phyloP scores from a whole-genome alignment of 441 rosid genomes.

The Corymbia calophylla region DNA sequence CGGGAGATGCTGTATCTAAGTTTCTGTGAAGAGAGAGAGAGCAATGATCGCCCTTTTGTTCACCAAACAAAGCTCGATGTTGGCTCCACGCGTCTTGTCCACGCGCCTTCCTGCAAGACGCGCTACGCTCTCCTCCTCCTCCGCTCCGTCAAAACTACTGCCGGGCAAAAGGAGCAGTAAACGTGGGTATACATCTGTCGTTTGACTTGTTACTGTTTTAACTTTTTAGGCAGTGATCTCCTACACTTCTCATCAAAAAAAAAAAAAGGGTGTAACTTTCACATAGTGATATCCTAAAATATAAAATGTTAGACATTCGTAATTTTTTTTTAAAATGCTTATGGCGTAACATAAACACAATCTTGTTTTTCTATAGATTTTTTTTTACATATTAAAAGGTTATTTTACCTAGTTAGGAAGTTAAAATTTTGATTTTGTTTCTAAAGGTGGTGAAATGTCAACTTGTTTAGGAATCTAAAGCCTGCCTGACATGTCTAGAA shows the following conservation, averaged over 20 bases:
- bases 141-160: neutral
- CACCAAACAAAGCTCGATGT: neutral
- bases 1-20: neutral
- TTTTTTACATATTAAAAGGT: neutral
- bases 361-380: neutral
- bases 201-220: neutral
- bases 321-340: too few species aligned
- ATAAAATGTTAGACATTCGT: neutral
- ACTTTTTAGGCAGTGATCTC: neutral
- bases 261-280: neutral
- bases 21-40: neutral
- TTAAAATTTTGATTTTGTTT: neutral
- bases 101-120: neutral
- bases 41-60: neutral
- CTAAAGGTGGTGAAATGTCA: rapidly evolving
- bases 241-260: neutral
- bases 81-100: neutral
- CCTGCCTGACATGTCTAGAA: neutral
- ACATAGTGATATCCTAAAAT: neutral
- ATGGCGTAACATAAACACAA: neutral
- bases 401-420: neutral
- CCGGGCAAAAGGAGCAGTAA: neutral
- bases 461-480: neutral
- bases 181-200: neutral
- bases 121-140: neutral